A percentile compares a stretch with the other conserved stretches of the same genome.
Evolutionary conservation across 83 land plant genomes (phyloP).

Genomic region (Larix sibirica): DNA sequence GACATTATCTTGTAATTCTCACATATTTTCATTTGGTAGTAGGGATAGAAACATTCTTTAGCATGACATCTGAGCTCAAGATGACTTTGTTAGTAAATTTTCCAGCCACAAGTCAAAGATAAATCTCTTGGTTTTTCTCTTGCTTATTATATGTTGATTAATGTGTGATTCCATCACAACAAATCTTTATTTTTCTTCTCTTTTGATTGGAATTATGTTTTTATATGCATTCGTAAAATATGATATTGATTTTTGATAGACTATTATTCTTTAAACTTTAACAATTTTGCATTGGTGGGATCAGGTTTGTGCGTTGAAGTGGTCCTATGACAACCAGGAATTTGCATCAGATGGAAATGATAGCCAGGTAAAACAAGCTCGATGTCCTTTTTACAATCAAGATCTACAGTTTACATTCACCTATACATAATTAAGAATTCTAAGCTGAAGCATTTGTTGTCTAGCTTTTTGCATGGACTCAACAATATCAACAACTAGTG

Average conservation of each 20-base stretch:
- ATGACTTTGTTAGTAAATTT: constrained; percentile 81
- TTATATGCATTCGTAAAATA: neutral
- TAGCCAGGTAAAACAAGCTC: constrained; percentile 65
- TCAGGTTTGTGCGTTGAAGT: constrained; percentile 97
- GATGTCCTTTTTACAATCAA: no score
- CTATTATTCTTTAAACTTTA: neutral
- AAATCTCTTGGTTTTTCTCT: neutral
- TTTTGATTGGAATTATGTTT: neutral
- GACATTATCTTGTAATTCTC: constrained; percentile 92
- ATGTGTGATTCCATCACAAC: no score
- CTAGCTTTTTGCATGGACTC: constrained; percentile 97
- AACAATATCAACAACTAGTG: constrained; percentile 80
- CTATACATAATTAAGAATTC: neutral
- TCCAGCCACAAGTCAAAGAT: constrained; percentile 98
- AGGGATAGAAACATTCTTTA: constrained; percentile 94
- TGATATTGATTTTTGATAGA: neutral
- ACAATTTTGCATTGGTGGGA: neutral
- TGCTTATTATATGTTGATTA: no score
- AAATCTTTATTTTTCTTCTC: constrained; percentile 1
- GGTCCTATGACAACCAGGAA: constrained; percentile 98
- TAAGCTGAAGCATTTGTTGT: neutral
- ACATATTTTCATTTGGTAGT: constrained; percentile 95
- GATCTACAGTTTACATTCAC: no score
- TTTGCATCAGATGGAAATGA: constrained; percentile 99
- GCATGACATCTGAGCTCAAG: constrained; percentile 87